These are phyloP conservation scores for Puccinia horiana DNA, from an alignment of 1,284 basidiomycete species.

Conservation along the genomic window DNA sequence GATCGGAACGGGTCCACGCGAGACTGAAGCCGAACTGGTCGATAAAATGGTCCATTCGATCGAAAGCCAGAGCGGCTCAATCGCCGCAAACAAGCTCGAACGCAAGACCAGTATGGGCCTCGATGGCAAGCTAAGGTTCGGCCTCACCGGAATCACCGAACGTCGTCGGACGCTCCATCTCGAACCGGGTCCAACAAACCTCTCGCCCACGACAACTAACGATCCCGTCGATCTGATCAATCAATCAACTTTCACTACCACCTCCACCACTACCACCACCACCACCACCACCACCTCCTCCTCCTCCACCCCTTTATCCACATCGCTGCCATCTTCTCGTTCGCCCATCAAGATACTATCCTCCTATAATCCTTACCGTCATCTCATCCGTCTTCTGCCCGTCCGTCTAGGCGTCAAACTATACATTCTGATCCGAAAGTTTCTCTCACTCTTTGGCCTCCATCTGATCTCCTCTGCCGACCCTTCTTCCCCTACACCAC, in stretches of 20 bases:
- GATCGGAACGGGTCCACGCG: conserved; percentile 27
- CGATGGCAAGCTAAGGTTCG: conserved; percentile 39
- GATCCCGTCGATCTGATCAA: conserved; percentile 32
- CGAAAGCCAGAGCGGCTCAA: conserved; percentile 22
- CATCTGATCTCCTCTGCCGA: background rate
- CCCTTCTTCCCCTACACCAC: background rate
- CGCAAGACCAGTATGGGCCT: conserved; percentile 34
- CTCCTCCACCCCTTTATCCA: background rate
- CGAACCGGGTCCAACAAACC: background rate
- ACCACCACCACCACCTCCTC: background rate
- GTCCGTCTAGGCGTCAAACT: conserved; percentile 33
- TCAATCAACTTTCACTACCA: conserved; percentile 1
- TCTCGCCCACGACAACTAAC: background rate
- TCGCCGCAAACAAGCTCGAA: conserved; percentile 41
- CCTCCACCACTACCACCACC: background rate
- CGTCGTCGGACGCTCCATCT: conserved; percentile 34
- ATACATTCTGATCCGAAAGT: conserved; percentile 41
- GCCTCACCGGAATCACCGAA: conserved; percentile 42
- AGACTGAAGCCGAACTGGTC: conserved; percentile 43
- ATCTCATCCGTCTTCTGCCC: conserved; percentile 41
- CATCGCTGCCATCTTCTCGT: conserved; percentile 9
- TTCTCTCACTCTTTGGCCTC: conserved; percentile 37
- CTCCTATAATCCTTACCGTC: conserved; percentile 38
- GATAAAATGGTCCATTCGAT: conserved; percentile 45
- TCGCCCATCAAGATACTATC: conserved; percentile 17